Evolutionary conservation across 2,329 filamentous ascomycete species (phyloP).

Genomic region (Nemania sp.): DNA sequence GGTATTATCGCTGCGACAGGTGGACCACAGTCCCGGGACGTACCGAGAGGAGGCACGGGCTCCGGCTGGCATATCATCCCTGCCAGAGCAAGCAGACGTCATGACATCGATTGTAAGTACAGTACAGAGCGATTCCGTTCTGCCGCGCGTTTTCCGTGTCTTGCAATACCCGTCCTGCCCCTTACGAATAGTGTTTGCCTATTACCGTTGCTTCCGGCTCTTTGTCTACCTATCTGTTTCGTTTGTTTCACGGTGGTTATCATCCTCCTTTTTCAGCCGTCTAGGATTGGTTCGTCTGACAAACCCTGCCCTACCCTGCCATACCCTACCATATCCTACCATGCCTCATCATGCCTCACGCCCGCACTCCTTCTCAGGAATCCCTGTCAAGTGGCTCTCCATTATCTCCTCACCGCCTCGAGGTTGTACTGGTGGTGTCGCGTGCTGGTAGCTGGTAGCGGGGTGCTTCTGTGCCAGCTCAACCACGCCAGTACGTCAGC

Average conservation of each 20-base stretch:
- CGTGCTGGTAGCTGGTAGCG: conserved; percentile 1
- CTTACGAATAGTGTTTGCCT: too few relatives aligned
- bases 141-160: too few relatives aligned
- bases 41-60: conserved; percentile 6
- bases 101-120: conserved; percentile 43
- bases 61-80: conserved; percentile 20
- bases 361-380: neutral
- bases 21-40: conserved; percentile 24
- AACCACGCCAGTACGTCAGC: too few relatives aligned
- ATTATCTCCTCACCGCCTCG: conserved; percentile 20
- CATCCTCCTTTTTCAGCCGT: conserved; percentile 13
- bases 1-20: neutral
- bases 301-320: too few relatives aligned
- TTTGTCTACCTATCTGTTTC: conserved; percentile 11
- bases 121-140: conserved; percentile 1
- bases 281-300: conserved; percentile 14
- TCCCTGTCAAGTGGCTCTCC: conserved; percentile 1
- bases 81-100: conserved; percentile 30
- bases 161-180: too few relatives aligned
- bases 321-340: too few relatives aligned
- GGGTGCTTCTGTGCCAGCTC: conserved; percentile 6
- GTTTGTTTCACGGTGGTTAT: conserved; percentile 18
- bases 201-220: conserved; percentile 11
- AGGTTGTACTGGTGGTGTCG: neutral
- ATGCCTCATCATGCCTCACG: conserved; percentile 12